Base-by-base conservation (phyloP, 2,329 filamentous ascomycete species). In the Trichoderma semiorbis region DNA sequence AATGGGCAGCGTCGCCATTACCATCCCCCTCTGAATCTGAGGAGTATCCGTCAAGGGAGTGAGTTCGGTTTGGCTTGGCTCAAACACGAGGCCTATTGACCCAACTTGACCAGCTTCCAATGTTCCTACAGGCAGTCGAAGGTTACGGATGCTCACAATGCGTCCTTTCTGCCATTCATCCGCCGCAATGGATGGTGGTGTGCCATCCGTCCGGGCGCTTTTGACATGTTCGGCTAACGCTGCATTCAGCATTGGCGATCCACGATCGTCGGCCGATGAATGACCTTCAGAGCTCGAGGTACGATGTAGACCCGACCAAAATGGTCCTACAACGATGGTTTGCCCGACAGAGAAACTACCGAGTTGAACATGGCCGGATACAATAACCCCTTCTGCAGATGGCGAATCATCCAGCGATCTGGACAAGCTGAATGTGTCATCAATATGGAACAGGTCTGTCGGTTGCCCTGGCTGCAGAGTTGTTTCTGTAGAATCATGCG, bases 121-220 rank as follows among this genome's bases (percentile, higher is more conserved):
- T 0, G 87, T 89, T 61, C 90, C 89, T 0, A 98, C 94, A 0
- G 95, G 93, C 3, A 98, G 85, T 6, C 95, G 90, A 10, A 99
- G 85, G 76, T 97, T 97, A 26, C 95, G 91, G 57, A 98, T 91
- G 76, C 95, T 98, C 58, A 93, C 91, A 68, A 98, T 90, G 57
- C 88, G 90, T 7, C 95, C 94, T 28, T 86, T 86, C 74, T 93
- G 90, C 95, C 95, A 98, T 80, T 93, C 91, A 18, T 86, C 89
- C 74, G 85, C 88, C 76, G 83, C 84, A 3, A 84, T 79, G 16
- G 86, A 86, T 24, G 86, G 85, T 7, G 86, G 83, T 53, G 87
- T 79, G 43, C 87, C 81, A 75, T 86, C 87, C n/a, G 84, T 84
- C 70, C 85, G 83, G n/a, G 85, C 84, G 66, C 86, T 82, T 32